Evolutionary conservation across 1,139 yeast species (phyloP), one percentile per base, ranked within the genome.

Genomic region (Hansenula anomala): DNA sequence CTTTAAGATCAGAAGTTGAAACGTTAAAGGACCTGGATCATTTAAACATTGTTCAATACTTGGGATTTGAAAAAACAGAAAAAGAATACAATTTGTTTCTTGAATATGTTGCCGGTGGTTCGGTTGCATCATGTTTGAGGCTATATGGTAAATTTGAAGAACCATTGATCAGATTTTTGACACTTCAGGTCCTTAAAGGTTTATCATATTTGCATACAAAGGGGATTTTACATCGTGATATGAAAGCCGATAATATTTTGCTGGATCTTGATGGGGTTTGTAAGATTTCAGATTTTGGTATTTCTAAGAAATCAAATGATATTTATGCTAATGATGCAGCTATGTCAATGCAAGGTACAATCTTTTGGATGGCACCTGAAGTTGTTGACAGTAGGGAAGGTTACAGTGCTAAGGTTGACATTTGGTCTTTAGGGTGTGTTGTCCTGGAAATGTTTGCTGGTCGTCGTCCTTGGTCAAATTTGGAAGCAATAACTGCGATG

Each of bases 351-450:
- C 96, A 94, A 62, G 99, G 99, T 17, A 90, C 98, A 0, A 90
- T 94, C 3, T 94, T 90, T 59, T 94, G 98, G 98, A 94, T 94
- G 98, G 99, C 99, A 0, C 99, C 99, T 0, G 99, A 94, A 59
- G 96, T 94, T 44, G 89, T 94, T 41, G 88, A 86, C 56, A 81
- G 81, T 50, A 53, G 83, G 49, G 95, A 84, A 57, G 97, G 97
- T 0, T 94, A 94, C 58, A 87, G 95, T 65, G 98, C 98, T 22
- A 94, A 94, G 61, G 89, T 94, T 28, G 95, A 85, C 60, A 83
- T 85, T 28, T 85, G 95, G 95, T 82, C 97, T 0, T 63, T 90
- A 30, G 99, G 98, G 0, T 94, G 99, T 69, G 95, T 94, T 42
- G 94, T 92, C 4, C 60, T 92, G 42, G 98, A 94, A 60, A 92